phyloP scores from a whole-genome alignment of 139 green algal species.

The Auxenochlorella protothecoides region DNA sequence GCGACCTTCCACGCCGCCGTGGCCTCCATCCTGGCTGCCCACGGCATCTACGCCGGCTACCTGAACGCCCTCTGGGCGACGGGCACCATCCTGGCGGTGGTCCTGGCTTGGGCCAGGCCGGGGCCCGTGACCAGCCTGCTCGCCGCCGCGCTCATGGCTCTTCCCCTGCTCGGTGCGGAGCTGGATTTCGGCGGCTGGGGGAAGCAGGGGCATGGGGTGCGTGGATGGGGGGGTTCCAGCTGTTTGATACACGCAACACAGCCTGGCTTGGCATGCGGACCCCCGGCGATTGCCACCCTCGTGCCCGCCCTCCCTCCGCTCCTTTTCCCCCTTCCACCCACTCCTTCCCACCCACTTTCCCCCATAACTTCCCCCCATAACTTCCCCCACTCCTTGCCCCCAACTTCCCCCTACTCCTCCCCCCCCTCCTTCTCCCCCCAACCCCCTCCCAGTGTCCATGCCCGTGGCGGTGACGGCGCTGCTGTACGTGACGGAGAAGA shows the following conservation, averaged over 20 bases:
- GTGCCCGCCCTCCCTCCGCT: too few relatives aligned
- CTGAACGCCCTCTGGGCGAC: constrained; percentile 23
- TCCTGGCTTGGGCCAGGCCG: background rate
- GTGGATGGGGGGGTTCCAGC: background rate
- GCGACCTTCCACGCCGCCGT: constrained; percentile 12
- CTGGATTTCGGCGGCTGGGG: too few relatives aligned
- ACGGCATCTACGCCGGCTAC: constrained; percentile 20
- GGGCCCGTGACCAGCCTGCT: too few relatives aligned
- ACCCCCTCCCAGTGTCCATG: background rate
- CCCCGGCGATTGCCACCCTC: too few relatives aligned
- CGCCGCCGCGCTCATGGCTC: too few relatives aligned
- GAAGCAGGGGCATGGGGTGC: background rate
- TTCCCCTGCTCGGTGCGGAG: too few relatives aligned
- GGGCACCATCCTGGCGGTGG: background rate
- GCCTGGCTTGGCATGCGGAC: background rate
- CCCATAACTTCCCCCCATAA: too few relatives aligned
- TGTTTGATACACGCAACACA: too few relatives aligned
- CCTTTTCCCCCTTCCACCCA: too few relatives aligned
- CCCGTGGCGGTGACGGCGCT: background rate
- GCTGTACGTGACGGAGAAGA: constrained; percentile 34
- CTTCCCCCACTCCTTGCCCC: background rate
- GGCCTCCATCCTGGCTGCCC: constrained; percentile 7
- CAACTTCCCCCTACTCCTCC: background rate
- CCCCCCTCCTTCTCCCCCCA: too few relatives aligned
- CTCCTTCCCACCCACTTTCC: too few relatives aligned